These are phyloP conservation scores for Ottelia alismoides DNA, from an alignment of 106 monocot species.

Conservation along the genomic window DNA sequence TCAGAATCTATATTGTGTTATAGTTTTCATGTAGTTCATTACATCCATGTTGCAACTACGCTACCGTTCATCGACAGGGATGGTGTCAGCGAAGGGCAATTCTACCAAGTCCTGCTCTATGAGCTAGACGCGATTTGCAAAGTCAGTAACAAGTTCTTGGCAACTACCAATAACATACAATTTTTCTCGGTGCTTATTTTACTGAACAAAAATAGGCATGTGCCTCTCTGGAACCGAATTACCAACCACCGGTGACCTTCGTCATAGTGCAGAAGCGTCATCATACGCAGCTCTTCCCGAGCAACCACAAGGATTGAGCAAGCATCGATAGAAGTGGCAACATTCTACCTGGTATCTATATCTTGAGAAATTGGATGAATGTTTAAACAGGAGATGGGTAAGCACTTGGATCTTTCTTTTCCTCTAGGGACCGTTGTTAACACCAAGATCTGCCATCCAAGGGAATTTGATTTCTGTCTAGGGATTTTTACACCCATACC, in stretches of 20 bases:
- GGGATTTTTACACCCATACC: no score
- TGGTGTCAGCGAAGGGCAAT: conserved; percentile 64
- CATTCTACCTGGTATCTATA: conserved; percentile 47
- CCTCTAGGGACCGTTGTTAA: conserved; percentile 64
- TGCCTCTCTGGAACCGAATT: conserved; percentile 52
- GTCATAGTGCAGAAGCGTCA: conserved; percentile 77
- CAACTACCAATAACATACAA: no score
- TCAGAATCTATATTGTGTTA: background rate
- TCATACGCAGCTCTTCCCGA: conserved; percentile 51
- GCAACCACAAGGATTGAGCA: conserved; percentile 32
- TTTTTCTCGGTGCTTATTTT: background rate
- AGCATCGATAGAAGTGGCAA: conserved; percentile 57
- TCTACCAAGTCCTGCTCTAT: conserved; percentile 22
- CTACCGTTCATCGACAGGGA: conserved; percentile 39
- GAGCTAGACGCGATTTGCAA: conserved; percentile 22
- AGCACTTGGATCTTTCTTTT: background rate
- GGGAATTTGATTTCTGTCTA: conserved; percentile 60
- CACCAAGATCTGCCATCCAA: conserved; percentile 55
- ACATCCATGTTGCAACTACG: no score
- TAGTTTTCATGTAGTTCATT: no score
- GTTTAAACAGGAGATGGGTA: background rate
- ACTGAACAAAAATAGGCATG: conserved; percentile 32
- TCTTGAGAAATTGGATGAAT: background rate
- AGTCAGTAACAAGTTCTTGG: conserved; percentile 1
- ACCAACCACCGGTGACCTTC: conserved; percentile 67